A percentile compares a stretch with the other conserved stretches of the same genome.
These are phyloP conservation scores for Phialophora macrospora DNA, from an alignment of 2,329 filamentous ascomycete species.

Conservation along the genomic window DNA sequence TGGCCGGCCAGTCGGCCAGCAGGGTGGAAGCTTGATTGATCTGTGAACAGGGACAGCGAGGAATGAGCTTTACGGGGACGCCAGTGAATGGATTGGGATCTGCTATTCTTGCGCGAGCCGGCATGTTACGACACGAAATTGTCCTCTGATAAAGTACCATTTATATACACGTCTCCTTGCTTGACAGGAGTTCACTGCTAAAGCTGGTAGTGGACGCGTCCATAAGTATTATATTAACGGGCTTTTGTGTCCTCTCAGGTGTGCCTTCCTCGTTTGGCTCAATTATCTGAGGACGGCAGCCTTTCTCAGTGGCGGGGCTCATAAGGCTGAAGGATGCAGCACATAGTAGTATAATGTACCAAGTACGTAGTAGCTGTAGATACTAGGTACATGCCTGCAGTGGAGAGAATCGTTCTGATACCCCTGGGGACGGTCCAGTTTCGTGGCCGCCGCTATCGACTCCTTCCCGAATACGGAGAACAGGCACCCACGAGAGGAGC, in stretches of 20 bases:
- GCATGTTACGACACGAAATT: slow-evolving; percentile 18
- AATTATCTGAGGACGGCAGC: too few relatives aligned
- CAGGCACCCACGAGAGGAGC: background rate
- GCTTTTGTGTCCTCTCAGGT: background rate
- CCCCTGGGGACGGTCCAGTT: background rate
- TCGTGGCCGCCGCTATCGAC: background rate
- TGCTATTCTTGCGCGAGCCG: background rate
- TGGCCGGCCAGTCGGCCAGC: slow-evolving; percentile 52
- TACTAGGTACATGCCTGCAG: background rate
- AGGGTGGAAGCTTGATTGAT: slow-evolving; percentile 66
- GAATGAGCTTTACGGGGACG: slow-evolving; percentile 1
- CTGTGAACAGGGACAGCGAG: slow-evolving; percentile 46
- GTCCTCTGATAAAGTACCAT: slow-evolving; percentile 7
- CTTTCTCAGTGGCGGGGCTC: background rate
- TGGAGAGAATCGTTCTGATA: background rate
- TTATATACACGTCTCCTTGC: slow-evolving; percentile 9
- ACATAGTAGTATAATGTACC: background rate
- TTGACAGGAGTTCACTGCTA: slow-evolving; percentile 14
- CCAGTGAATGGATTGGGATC: background rate
- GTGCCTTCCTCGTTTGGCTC: background rate
- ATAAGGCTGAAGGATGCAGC: background rate
- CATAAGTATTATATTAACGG: background rate
- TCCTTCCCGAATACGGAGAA: background rate
- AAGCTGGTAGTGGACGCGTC: background rate
- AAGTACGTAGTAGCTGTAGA: too few relatives aligned